phyloP scores from a whole-genome alignment of 129 eudicot genomes.

The Centella asiatica region DNA sequence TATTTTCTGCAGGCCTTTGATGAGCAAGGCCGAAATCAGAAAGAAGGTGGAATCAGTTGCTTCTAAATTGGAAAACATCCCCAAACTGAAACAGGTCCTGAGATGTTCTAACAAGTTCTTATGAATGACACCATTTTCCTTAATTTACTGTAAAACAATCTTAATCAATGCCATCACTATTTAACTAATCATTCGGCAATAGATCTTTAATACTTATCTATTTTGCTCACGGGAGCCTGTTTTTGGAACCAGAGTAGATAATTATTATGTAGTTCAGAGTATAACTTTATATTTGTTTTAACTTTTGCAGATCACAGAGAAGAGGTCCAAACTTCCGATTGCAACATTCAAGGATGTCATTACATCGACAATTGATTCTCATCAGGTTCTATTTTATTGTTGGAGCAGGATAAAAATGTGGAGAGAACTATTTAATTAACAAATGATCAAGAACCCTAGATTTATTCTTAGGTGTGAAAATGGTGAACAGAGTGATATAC shows the following conservation, averaged over 20 bases:
- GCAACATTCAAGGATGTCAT: conserved; percentile 64
- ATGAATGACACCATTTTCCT: no score
- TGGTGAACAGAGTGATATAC: neutral
- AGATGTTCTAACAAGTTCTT: neutral
- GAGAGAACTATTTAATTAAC: neutral
- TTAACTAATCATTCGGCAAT: no score
- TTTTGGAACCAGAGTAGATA: neutral
- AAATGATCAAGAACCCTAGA: neutral
- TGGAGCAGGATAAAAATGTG: no score
- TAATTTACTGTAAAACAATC: no score
- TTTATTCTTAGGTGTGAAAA: neutral
- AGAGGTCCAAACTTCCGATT: conserved; percentile 85
- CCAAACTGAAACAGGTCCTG: conserved; percentile 55
- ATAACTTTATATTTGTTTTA: neutral
- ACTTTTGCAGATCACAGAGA: conserved; percentile 48
- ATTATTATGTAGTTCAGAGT: neutral
- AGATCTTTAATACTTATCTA: neutral
- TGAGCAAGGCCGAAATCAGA: conserved; percentile 43
- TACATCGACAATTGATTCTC: conserved; percentile 57
- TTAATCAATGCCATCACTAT: no score
- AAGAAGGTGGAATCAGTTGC: conserved; percentile 47
- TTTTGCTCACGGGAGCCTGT: neutral
- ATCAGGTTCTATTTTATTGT: conserved; percentile 71
- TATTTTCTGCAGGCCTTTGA: conserved; percentile 42
- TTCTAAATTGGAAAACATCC: conserved; percentile 28